Base-by-base conservation (phyloP, 2,329 filamentous ascomycete species). In the Ophiostoma sp. region DNA sequence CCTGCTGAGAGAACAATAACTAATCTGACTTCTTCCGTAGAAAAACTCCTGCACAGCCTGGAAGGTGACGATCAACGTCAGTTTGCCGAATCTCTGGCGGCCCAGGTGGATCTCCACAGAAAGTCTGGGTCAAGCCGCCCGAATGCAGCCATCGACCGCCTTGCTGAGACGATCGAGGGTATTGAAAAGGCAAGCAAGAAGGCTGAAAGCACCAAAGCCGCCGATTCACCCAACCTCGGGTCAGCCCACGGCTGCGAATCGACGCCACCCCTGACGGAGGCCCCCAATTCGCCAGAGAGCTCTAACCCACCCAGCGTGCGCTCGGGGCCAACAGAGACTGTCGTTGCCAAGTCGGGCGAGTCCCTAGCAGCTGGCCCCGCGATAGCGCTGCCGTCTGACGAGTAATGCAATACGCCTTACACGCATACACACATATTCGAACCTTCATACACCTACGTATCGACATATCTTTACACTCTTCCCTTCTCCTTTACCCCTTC, bases 41-140 rank as follows among this genome's bases (percentile, higher is more conserved):
- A 97, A 80, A 96, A 93, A 80, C 83, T 97, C 5, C 81, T 96
- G 45, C 82, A 80, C 7, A 80, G 85, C 72, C 81, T 92, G 3
- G 81, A 87, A 55, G 87, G 84, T 2, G 77, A 78, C 0, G 88
- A 92, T 72, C 82, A 83, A 52, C 81, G 84, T 42, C 76, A 79
- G 4, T 84, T 93, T 68, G 80, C 88, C 5, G 84, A 87, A 66
- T 82, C 88, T 68, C 85, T 92, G 77, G 84, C 84, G 73, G 83
- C 85, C 0, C 83, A 89, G 70, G 82, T 92, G 66, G 79, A 81
- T 45, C 79, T 80, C 45, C 77, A 91, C 44, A 90, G 88, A 78
- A 88, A 86, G 75, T 85, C 81, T 71, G 86, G 84, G 74, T 85
- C 84, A 65, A 84, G 85, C 27, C 89, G 89, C 72, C 89, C 92